phyloP scores from a whole-genome alignment of 768 basidiomycete species.

The Paxillus involutus region DNA sequence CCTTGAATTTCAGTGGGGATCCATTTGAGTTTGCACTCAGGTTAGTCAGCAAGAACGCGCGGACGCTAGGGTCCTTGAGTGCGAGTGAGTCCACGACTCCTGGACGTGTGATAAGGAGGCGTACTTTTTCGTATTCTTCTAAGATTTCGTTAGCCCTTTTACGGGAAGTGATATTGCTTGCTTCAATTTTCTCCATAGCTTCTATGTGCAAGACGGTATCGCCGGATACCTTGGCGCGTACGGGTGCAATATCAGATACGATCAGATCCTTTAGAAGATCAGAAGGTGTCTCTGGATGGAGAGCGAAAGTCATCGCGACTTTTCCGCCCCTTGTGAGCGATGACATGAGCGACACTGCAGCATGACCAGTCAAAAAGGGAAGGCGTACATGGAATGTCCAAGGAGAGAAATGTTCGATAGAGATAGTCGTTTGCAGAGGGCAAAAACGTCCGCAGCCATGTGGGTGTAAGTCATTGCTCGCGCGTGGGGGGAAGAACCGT shows the following conservation, averaged over 20 bases:
- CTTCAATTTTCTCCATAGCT: slow-evolving; percentile 75
- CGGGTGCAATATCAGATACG: slow-evolving; percentile 82
- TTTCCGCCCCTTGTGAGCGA: slow-evolving; percentile 72
- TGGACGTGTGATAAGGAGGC: slow-evolving; percentile 10
- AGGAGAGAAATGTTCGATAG: slow-evolving; percentile 68
- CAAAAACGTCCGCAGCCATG: slow-evolving; percentile 78
- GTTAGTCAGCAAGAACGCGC: slow-evolving; percentile 88
- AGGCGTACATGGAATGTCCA: slow-evolving; percentile 86
- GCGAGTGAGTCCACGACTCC: slow-evolving; percentile 3
- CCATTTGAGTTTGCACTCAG: slow-evolving; percentile 38
- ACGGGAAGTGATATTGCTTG: slow-evolving; percentile 53
- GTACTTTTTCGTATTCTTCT: slow-evolving; percentile 59
- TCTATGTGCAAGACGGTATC: slow-evolving; percentile 69
- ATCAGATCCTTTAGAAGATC: slow-evolving; percentile 56
- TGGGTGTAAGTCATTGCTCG: slow-evolving; percentile 71
- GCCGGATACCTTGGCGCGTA: slow-evolving; percentile 50
- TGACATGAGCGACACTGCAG: not conserved
- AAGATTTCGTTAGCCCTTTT: slow-evolving; percentile 72
- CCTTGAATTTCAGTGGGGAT: slow-evolving; percentile 57
- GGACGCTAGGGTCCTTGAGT: slow-evolving; percentile 65
- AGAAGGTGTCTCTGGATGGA: slow-evolving; percentile 40
- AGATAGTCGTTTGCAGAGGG: slow-evolving; percentile 57
- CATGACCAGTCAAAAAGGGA: not conserved
- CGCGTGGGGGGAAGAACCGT: slow-evolving; percentile 78
- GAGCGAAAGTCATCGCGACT: slow-evolving; percentile 71